These are phyloP conservation scores for Tulasnella sp. DNA, from an alignment of 768 basidiomycete species.

Conservation along the genomic window DNA sequence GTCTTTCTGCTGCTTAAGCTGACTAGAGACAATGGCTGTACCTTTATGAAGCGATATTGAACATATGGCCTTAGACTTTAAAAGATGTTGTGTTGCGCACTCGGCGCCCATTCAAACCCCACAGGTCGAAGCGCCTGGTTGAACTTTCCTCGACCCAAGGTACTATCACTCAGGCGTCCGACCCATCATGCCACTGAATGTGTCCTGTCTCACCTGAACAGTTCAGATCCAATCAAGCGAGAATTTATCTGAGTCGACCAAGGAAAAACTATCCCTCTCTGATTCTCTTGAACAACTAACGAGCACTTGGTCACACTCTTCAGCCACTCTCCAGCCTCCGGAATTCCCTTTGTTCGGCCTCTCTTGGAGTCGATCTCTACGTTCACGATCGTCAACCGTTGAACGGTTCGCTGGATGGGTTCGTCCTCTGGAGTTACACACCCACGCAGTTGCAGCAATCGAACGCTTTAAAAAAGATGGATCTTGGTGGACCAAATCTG, in stretches of 20 bases:
- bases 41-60: no score
- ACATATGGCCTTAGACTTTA: no score
- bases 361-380: conserved; percentile 18
- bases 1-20: background rate
- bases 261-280: no score
- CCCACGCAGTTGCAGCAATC: conserved; percentile 25
- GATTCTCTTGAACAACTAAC: conserved; percentile 1
- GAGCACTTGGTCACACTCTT: conserved; percentile 12
- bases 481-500: conserved; percentile 17
- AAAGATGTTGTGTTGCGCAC: no score
- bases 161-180: no score
- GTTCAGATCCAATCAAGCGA: no score
- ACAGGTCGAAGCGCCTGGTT: no score
- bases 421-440: background rate
- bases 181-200: no score
- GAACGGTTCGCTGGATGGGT: conserved; percentile 24
- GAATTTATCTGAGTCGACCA: no score
- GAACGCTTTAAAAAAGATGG: conserved; percentile 24
- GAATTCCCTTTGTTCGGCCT: conserved; percentile 4
- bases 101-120: no score
- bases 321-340: conserved; percentile 22
- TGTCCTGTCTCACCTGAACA: no score
- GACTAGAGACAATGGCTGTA: background rate
- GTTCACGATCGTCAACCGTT: conserved; percentile 20
- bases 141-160: no score